Evolutionary conservation across 495 filamentous ascomycete genomes (phyloP).

Genomic region (Xylaria acuta): DNA sequence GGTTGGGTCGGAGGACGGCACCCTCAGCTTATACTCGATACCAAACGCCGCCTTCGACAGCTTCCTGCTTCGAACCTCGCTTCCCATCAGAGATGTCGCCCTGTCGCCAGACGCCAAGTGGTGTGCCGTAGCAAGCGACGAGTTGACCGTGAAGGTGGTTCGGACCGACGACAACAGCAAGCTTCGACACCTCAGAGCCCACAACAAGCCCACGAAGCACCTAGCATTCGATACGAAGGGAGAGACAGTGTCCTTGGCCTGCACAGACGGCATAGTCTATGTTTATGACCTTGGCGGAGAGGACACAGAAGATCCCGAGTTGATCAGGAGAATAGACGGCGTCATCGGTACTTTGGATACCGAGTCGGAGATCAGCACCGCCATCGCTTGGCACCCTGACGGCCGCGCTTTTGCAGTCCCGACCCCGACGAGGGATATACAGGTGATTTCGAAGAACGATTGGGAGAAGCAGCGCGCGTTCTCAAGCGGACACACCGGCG

Average conservation of each 20-base stretch:
- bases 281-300: conserved; percentile 84
- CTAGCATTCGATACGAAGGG: conserved; percentile 86
- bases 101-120: conserved; percentile 83
- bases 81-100: conserved; percentile 85
- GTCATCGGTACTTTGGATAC: conserved; percentile 79
- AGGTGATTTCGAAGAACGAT: conserved; percentile 82
- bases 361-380: conserved; percentile 77
- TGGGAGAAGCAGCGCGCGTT: conserved; percentile 86
- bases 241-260: conserved; percentile 77
- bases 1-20: conserved; percentile 89
- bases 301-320: conserved; percentile 76
- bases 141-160: conserved; percentile 87
- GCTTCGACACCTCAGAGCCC: conserved; percentile 77
- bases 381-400: conserved; percentile 91
- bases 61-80: conserved; percentile 78
- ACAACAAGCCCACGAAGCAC: conserved; percentile 84
- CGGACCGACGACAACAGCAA: conserved; percentile 76
- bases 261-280: conserved; percentile 86
- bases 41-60: conserved; percentile 76
- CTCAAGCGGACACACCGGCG: conserved; percentile 76
- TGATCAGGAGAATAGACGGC: conserved; percentile 83
- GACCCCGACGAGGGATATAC: conserved; percentile 83
- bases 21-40: conserved; percentile 85
- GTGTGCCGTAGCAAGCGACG: conserved; percentile 96
- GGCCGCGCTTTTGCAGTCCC: conserved; percentile 88